Evolutionary conservation across 805 yeast species (phyloP), one percentile per base, ranked within the genome.

Genomic region (Saccharomycopsis malanga): DNA sequence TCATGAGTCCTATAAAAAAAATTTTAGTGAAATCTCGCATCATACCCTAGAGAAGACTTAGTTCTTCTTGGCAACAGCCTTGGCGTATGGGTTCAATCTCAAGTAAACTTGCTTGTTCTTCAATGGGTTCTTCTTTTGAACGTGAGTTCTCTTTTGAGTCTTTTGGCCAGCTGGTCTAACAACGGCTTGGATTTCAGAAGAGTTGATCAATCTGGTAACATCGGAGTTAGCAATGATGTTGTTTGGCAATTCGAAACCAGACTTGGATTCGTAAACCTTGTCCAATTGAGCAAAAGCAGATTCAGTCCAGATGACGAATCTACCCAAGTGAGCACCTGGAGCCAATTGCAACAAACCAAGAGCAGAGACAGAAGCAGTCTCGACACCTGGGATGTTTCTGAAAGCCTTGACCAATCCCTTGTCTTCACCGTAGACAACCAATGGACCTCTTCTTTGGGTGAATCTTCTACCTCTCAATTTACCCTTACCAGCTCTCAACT

Each of bases 371-470:
- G 82, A 77, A 65, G 91, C 81, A 67, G 96, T 82, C 80, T 93
- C 98, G 62, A 93, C 98, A 85, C 98, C 98, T 74, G 98, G 98
- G 61, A 93, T 77, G 87, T 93, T 93, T 86, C 98, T 89, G 83
- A 93, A 87, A 58, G 98, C 98, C 81, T 87, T 87, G 70, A 84
- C 94, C 54, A 93, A 67, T 79, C 98, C 98, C 71, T 89, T 86
- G 83, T 94, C 97, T 77, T 89, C 78, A 68, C 87, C 83, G 87
- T 89, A 93, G 74, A 93, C 96, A 62, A 93, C 95, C 70, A 93
- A 85, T 70, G 98, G 98, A 73, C 98, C 98, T 75, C 93, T 87
- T 83, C 98, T 89, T 79, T 93, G 98, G 66, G 96, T 87, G 84
- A 79, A 85, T 81, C 98, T 89, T 81, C 98, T 88, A 79, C 94